Percentiles rank a stretch among this genome's conserved stretches.
Evolutionary conservation across 2,329 filamentous ascomycete genomes (phyloP).

Genomic region (Sporothrix sp.): DNA sequence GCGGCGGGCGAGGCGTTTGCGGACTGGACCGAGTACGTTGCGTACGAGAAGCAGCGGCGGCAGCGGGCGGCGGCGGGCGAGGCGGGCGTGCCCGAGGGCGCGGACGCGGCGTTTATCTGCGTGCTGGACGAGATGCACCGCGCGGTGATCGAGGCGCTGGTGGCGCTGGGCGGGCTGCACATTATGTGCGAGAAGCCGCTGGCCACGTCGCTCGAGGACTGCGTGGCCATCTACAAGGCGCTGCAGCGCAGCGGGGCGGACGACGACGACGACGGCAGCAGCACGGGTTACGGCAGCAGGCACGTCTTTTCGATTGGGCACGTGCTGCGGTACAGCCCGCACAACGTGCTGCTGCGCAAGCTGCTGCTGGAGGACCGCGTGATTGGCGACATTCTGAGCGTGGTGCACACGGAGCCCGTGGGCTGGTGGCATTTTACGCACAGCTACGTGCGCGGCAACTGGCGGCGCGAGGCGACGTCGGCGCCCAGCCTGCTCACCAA

Average conservation of each 20-base stretch:
- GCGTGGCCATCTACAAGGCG: constrained; percentile 60
- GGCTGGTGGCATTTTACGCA: constrained; percentile 96
- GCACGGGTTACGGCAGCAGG: background rate
- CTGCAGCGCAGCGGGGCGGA: constrained; percentile 30
- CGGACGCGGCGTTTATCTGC: constrained; percentile 54
- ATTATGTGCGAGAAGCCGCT: constrained; percentile 95
- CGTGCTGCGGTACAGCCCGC: constrained; percentile 84
- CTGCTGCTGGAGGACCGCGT: constrained; percentile 64
- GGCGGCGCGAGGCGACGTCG: constrained; percentile 70
- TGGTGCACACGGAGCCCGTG: constrained; percentile 89
- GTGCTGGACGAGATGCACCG: constrained; percentile 84
- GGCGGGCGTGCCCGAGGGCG: constrained; percentile 36
- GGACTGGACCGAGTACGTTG: constrained; percentile 67
- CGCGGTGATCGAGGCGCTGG: constrained; percentile 66
- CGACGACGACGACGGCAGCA: constrained; percentile 20
- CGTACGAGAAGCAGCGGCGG: constrained; percentile 58
- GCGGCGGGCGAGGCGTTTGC: constrained; percentile 57
- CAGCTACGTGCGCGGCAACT: constrained; percentile 87
- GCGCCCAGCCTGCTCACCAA: constrained; percentile 84
- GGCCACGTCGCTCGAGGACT: constrained; percentile 68
- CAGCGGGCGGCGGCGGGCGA: constrained; percentile 36
- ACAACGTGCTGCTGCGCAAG: constrained; percentile 76
- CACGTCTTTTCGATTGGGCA: constrained; percentile 82
- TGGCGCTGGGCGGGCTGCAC: constrained; percentile 58
- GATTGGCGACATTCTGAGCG: constrained; percentile 74